phyloP scores from a whole-genome alignment of 1,284 basidiomycete species.

The Ganoderma sinense region DNA sequence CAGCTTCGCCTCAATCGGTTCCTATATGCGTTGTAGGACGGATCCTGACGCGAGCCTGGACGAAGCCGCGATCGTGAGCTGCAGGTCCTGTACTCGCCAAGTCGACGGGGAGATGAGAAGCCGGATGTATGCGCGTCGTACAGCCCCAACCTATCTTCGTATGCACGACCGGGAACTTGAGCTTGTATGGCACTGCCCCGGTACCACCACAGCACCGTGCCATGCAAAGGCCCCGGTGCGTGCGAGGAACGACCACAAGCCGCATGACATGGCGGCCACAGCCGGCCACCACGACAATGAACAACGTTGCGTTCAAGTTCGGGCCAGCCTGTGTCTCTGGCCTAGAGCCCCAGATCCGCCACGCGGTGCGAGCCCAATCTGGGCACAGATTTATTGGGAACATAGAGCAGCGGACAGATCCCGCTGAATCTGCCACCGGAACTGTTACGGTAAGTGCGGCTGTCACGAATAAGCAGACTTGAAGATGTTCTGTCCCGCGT shows the following conservation, averaged over 20 bases:
- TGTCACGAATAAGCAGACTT: background rate
- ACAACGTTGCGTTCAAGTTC: no score
- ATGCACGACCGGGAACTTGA: background rate
- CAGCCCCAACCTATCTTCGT: background rate
- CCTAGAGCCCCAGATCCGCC: background rate
- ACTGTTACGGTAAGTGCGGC: background rate
- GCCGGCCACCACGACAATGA: background rate
- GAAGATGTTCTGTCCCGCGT: no score
- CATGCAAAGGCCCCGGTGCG: background rate
- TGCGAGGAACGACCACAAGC: background rate
- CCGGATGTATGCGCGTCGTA: background rate
- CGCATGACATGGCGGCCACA: background rate
- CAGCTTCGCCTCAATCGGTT: background rate
- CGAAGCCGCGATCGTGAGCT: background rate
- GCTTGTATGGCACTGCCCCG: background rate
- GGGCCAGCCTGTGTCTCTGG: background rate
- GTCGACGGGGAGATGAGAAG: background rate
- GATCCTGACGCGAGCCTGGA: background rate
- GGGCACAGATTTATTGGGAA: background rate
- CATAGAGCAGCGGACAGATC: background rate
- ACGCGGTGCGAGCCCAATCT: background rate
- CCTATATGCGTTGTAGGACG: background rate
- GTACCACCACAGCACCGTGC: background rate
- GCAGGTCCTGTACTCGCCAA: background rate
- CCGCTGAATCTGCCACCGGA: background rate